phyloP scores from a whole-genome alignment of 2,329 filamentous ascomycete species.

The Huntiella savannae region DNA sequence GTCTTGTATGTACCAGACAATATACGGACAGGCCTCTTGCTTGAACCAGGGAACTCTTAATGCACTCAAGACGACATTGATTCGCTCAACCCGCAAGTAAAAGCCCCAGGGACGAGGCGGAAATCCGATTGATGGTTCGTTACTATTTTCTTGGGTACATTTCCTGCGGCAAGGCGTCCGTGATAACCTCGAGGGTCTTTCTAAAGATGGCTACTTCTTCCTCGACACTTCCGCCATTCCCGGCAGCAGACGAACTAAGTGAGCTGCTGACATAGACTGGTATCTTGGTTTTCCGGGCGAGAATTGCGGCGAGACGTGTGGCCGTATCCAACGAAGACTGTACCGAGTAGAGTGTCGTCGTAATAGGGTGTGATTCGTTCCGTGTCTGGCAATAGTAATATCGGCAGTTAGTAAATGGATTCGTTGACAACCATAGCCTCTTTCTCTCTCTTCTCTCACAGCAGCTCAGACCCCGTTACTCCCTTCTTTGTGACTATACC shows the following conservation, averaged over 20 bases:
- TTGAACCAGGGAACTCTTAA: too few species aligned
- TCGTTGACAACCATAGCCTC: neutral
- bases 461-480: too few species aligned
- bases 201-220: constrained; percentile 87
- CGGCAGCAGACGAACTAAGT: constrained; percentile 53
- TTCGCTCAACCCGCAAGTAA: too few species aligned
- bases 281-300: constrained; percentile 51
- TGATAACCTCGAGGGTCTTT: constrained; percentile 50
- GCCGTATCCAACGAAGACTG: constrained; percentile 72
- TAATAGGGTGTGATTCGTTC: constrained; percentile 43
- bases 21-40: too few species aligned
- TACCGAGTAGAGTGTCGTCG: constrained; percentile 60
- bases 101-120: too few species aligned
- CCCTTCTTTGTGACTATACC: too few species aligned
- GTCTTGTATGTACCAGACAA: too few species aligned
- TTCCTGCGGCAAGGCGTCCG: constrained; percentile 15
- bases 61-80: too few species aligned
- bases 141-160: neutral
- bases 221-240: constrained; percentile 63
- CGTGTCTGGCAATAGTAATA: constrained; percentile 22
- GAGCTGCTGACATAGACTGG: constrained; percentile 88
- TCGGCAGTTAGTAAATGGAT: constrained; percentile 5
- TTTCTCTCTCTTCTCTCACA: too few species aligned
- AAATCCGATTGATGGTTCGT: neutral
- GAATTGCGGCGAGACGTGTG: constrained; percentile 61